Percentiles rank a stretch among this genome's conserved stretches.
These are phyloP conservation scores for Chloris gayana DNA, from an alignment of 176 grass and related monocot genomes.

Conservation along the genomic window DNA sequence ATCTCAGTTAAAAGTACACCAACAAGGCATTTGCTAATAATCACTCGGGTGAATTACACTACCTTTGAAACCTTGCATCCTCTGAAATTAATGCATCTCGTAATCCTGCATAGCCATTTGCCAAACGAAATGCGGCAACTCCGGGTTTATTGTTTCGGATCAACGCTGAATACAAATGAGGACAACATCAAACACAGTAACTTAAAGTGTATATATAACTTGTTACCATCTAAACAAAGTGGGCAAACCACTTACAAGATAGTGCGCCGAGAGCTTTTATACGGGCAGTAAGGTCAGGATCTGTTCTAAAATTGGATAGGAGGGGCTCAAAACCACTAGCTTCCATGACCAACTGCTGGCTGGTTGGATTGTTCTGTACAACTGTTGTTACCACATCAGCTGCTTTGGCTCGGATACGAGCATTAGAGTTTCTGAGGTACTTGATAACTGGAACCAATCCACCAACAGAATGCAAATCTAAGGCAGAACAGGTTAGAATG, in stretches of 20 bases:
- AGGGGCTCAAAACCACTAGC: conserved; percentile 90
- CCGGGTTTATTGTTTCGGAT: conserved; percentile 83
- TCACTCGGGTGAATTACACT: background rate
- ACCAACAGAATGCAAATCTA: conserved; percentile 91
- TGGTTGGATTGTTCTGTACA: conserved; percentile 94
- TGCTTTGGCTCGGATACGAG: conserved; percentile 83
- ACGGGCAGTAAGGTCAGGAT: conserved; percentile 82
- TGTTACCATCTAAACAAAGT: conserved; percentile 12
- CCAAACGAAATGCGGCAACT: conserved; percentile 72
- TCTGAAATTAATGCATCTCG: conserved; percentile 80
- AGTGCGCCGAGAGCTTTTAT: conserved; percentile 91
- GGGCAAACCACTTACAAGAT: conserved; percentile 62
- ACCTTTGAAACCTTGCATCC: conserved; percentile 82
- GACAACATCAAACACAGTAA: conserved; percentile 28
- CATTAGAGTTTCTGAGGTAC: conserved; percentile 78
- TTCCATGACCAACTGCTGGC: conserved; percentile 94
- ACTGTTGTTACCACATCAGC: conserved; percentile 90
- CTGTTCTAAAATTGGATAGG: conserved; percentile 79
- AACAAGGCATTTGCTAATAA: conserved; percentile 6
- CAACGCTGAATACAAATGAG: conserved; percentile 61
- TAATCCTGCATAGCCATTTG: conserved; percentile 79
- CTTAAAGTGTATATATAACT: background rate
- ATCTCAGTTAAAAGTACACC: conserved; percentile 13
- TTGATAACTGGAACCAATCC: conserved; percentile 82
- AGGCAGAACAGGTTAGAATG: background rate